phyloP scores from a whole-genome alignment of 2,329 filamentous ascomycete species.

The Fusarium tuaranense region DNA sequence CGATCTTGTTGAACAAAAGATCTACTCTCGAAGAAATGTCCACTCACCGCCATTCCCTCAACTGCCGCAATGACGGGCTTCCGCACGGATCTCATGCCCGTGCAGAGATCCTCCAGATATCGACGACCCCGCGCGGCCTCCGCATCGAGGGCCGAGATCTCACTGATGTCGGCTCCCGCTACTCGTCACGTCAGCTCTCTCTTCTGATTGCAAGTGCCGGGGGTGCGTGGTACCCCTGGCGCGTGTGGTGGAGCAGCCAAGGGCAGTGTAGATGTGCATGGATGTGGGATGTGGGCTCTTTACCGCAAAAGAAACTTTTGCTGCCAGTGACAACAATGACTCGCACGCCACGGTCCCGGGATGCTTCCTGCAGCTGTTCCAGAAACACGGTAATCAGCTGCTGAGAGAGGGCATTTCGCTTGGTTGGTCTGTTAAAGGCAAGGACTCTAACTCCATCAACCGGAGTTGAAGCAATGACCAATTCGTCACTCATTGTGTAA shows the following conservation, averaged over 20 bases:
- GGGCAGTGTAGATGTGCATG: not conserved
- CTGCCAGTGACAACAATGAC: slow-evolving; percentile 55
- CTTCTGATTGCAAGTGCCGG: slow-evolving; percentile 17
- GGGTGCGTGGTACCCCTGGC: slow-evolving; percentile 4
- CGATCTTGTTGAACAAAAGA: not conserved
- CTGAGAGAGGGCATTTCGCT: slow-evolving; percentile 68
- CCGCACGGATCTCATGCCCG: slow-evolving; percentile 48
- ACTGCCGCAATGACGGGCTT: slow-evolving; percentile 64
- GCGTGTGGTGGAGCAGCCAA: slow-evolving; percentile 1
- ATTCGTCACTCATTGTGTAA: slow-evolving; percentile 24
- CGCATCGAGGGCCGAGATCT: slow-evolving; percentile 50
- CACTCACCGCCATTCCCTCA: slow-evolving; percentile 61
- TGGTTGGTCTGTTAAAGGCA: slow-evolving; percentile 65
- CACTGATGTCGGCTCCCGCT: slow-evolving; percentile 53
- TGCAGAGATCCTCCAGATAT: slow-evolving; percentile 56
- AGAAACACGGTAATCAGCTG: slow-evolving; percentile 60
- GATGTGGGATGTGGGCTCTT: not conserved
- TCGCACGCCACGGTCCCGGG: slow-evolving; percentile 45
- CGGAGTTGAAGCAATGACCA: slow-evolving; percentile 45
- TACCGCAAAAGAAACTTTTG: slow-evolving; percentile 53
- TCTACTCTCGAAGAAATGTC: not conserved
- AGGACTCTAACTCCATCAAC: slow-evolving; percentile 57
- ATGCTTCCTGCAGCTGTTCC: slow-evolving; percentile 40
- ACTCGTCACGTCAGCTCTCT: slow-evolving; percentile 9
- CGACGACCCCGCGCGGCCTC: slow-evolving; percentile 47